These are phyloP conservation scores for Phalaenopsis hybrid DNA, from an alignment of 116 monocot genomes.

Conservation along the genomic window DNA sequence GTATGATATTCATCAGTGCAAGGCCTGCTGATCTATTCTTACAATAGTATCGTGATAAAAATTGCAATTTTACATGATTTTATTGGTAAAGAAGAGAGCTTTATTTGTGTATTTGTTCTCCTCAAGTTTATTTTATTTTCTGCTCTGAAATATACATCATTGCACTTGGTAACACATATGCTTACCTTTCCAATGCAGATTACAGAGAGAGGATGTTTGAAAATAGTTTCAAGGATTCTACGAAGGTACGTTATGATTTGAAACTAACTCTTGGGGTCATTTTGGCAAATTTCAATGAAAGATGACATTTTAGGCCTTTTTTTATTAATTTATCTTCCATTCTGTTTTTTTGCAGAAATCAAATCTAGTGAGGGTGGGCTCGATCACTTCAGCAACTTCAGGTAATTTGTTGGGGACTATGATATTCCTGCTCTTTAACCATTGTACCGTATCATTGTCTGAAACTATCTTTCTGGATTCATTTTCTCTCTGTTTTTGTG, in stretches of 20 bases:
- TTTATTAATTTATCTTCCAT: neutral
- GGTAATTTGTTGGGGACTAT: neutral
- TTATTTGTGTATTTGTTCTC: neutral
- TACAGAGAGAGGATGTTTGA: slow-evolving; percentile 4
- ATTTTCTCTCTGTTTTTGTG: neutral
- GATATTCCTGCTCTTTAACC: neutral
- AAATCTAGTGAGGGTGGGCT: slow-evolving; percentile 8
- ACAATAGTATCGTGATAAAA: neutral
- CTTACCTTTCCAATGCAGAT: neutral
- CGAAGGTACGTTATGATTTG: slow-evolving; percentile 1
- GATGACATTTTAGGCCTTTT: neutral
- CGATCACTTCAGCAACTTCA: slow-evolving; percentile 3
- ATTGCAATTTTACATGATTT: neutral
- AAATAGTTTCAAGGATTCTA: slow-evolving; percentile 6
- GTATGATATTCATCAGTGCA: too few relatives aligned
- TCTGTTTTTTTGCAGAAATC: neutral
- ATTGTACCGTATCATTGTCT: neutral
- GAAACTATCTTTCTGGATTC: neutral
- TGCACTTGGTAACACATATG: neutral
- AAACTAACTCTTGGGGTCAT: neutral
- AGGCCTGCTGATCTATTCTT: neutral
- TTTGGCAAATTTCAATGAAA: neutral
- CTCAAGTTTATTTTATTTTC: neutral
- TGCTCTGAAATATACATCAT: neutral
- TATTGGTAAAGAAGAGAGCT: neutral